Percentiles rank a stretch among this genome's conserved stretches.
phyloP scores from a whole-genome alignment of 2,329 filamentous ascomycete species.

The Pseudogymnoascus sp. region DNA sequence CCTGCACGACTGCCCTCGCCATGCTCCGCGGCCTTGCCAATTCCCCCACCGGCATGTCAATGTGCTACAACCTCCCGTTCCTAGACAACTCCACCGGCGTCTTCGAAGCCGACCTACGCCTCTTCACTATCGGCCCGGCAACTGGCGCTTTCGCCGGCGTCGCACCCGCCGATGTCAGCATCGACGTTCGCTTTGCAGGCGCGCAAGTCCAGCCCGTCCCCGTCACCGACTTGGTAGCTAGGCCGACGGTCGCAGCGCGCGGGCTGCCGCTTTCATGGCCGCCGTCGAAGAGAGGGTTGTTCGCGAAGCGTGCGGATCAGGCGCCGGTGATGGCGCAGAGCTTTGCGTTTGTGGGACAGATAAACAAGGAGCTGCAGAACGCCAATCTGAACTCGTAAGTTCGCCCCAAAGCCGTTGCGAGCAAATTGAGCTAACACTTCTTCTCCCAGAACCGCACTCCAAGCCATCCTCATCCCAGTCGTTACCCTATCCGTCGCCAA shows the following conservation, averaged over 20 bases:
- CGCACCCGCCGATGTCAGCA: constrained; percentile 42
- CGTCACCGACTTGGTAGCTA: constrained; percentile 16
- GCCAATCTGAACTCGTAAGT: constrained; percentile 53
- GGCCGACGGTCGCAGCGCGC: constrained; percentile 11
- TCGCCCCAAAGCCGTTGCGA: neutral
- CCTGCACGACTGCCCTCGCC: constrained; percentile 50
- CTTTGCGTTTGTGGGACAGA: constrained; percentile 60
- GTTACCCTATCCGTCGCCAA: constrained; percentile 53
- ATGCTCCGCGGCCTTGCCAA: constrained; percentile 46
- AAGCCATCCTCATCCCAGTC: constrained; percentile 57
- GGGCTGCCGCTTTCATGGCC: constrained; percentile 21
- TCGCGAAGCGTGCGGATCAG: constrained; percentile 16
- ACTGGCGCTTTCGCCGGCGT: constrained; percentile 44
- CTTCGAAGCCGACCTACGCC: constrained; percentile 68
- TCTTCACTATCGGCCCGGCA: constrained; percentile 56
- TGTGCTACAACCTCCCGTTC: constrained; percentile 74
- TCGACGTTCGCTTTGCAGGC: constrained; percentile 45
- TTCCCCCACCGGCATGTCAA: constrained; percentile 68
- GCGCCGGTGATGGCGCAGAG: constrained; percentile 45
- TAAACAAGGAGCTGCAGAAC: constrained; percentile 48
- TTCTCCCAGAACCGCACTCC: constrained; percentile 31
- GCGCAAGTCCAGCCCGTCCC: constrained; percentile 42
- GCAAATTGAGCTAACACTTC: neutral
- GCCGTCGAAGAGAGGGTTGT: constrained; percentile 14
- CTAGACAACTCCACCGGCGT: constrained; percentile 58